Percentiles rank a stretch among this genome's conserved stretches.
Conservation (phyloP, 352 stramenopile genomes). For the Blastocystis hominis region DNA sequence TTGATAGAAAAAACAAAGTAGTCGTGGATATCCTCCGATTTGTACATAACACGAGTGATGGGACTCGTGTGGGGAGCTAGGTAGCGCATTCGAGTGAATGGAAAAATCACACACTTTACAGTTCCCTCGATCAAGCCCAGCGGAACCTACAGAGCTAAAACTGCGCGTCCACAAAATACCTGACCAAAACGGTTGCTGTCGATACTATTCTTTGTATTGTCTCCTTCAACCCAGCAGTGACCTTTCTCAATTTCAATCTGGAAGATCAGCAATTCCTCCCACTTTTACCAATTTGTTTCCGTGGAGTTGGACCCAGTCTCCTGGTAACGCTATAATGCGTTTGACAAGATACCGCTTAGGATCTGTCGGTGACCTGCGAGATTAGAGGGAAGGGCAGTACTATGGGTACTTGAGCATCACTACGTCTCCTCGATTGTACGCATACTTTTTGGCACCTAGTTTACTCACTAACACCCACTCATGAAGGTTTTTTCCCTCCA, state of each 20-base stretch:
- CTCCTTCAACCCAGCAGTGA: slow-evolving; percentile 34
- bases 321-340: slow-evolving; percentile 6
- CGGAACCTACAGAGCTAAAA: background rate
- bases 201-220: slow-evolving; percentile 36
- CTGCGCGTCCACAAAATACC: background rate
- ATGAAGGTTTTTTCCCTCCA: background rate
- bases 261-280: background rate
- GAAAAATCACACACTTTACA: background rate
- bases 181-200: slow-evolving; percentile 49
- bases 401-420: background rate
- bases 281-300: background rate
- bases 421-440: slow-evolving; percentile 1
- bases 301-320: slow-evolving; percentile 34
- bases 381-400: background rate
- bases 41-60: slow-evolving; percentile 17
- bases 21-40: background rate
- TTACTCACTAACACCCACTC: slow-evolving; percentile 41
- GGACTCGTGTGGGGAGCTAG: background rate
- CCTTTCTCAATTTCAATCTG: slow-evolving; percentile 40
- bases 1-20: slow-evolving; percentile 14
- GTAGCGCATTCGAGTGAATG: background rate
- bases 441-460: background rate
- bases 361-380: background rate
- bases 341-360: slow-evolving; percentile 31
- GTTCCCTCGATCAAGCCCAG: slow-evolving; percentile 9